A percentile compares a stretch with the other conserved stretches of the same genome.
These are phyloP conservation scores for Trypanosoma avium DNA, from an alignment of 208 protist species.

Conservation along the genomic window DNA sequence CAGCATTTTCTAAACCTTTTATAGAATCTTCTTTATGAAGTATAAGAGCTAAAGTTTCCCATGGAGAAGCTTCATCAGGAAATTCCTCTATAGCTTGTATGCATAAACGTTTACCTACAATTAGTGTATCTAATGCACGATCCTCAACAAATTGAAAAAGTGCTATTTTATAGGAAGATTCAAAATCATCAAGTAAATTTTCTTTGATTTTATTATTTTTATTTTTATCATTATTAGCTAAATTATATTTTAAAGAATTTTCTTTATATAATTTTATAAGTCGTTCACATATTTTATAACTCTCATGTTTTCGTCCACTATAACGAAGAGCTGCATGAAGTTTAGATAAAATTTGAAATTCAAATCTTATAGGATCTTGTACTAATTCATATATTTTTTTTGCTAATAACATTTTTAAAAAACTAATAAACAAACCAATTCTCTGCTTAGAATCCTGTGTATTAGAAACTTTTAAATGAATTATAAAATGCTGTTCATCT, in stretches of 20 bases:
- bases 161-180: constrained; percentile 47
- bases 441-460: constrained; percentile 13
- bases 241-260: constrained; percentile 37
- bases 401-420: constrained; percentile 69
- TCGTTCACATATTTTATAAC: constrained; percentile 58
- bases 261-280: constrained; percentile 57
- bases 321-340: constrained; percentile 61
- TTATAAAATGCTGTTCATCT: constrained; percentile 65
- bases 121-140: constrained; percentile 37
- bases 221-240: constrained; percentile 18
- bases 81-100: constrained; percentile 69
- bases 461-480: constrained; percentile 28
- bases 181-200: constrained; percentile 47
- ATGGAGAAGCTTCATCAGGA: constrained; percentile 52
- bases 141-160: constrained; percentile 73
- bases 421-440: constrained; percentile 58
- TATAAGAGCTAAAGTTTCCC: constrained; percentile 64
- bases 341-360: constrained; percentile 64
- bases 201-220: constrained; percentile 1
- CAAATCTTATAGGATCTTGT: constrained; percentile 44
- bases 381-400: constrained; percentile 40
- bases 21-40: constrained; percentile 62
- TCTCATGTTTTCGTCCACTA: constrained; percentile 47
- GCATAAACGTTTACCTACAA: constrained; percentile 52
- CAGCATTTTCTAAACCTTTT: constrained; percentile 50